Evolutionary conservation across 441 rosid genomes (phyloP).

Genomic region (Raphanus hybrid): DNA sequence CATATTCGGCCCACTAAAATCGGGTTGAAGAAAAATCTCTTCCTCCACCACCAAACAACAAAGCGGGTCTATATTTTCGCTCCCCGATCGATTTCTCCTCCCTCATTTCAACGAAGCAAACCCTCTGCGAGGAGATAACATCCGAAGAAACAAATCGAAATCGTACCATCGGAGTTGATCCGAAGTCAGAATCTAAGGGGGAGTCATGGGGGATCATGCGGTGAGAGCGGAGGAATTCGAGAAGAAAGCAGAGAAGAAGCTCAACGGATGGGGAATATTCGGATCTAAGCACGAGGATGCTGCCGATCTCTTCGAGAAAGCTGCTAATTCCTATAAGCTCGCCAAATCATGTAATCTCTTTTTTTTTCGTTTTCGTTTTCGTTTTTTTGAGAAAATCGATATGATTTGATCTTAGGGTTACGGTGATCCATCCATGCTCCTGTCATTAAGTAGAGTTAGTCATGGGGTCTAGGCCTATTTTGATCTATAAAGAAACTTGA

Average conservation of each 20-base stretch:
- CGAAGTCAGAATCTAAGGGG: background rate
- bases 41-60: background rate
- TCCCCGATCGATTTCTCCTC: background rate
- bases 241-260: slow-evolving; percentile 94
- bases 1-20: background rate
- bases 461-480: background rate
- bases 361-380: background rate
- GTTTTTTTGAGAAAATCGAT: background rate
- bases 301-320: slow-evolving; percentile 89
- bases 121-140: background rate
- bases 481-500: slow-evolving; percentile 10
- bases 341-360: slow-evolving; percentile 75
- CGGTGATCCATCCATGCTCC: slow-evolving; percentile 12
- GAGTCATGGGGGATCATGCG: slow-evolving; percentile 73
- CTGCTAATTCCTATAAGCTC: slow-evolving; percentile 90
- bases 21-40: background rate
- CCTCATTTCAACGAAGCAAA: background rate
- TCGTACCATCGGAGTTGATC: slow-evolving; percentile 2
- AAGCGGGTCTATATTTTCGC: background rate
- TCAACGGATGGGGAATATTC: slow-evolving; percentile 77
- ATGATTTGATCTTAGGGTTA: slow-evolving; percentile 13
- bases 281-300: slow-evolving; percentile 92
- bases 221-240: slow-evolving; percentile 80
- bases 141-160: background rate
- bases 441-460: slow-evolving; percentile 15